Conservation (phyloP, 306 rosid species). For the Gynostemma pentaphyllum region DNA sequence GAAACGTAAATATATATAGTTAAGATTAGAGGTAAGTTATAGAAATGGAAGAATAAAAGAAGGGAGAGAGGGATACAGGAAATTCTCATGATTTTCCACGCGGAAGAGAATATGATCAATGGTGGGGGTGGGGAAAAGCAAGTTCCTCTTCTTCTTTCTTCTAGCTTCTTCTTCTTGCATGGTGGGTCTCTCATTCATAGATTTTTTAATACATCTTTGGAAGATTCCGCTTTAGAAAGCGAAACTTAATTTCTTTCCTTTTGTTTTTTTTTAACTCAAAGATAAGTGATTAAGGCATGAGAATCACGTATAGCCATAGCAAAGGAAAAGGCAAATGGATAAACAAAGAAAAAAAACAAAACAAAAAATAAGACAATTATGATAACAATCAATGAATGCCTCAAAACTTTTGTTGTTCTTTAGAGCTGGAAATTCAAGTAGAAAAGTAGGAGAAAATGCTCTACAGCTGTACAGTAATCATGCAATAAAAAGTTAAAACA, state of each 20-base stretch:
- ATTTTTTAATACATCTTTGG: neutral
- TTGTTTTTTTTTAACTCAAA: neutral
- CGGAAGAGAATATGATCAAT: neutral
- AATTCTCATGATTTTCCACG: neutral
- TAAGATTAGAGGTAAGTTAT: too few relatives aligned
- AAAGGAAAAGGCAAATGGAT: neutral
- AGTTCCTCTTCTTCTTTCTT: constrained; percentile 1
- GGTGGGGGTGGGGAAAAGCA: neutral
- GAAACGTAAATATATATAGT: constrained; percentile 39
- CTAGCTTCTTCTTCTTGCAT: neutral
- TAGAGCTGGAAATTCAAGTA: neutral
- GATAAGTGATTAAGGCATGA: neutral
- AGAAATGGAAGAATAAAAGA: neutral
- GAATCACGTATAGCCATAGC: neutral
- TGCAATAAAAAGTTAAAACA: neutral
- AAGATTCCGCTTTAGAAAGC: neutral
- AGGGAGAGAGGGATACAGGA: neutral
- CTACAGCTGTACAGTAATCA: constrained; percentile 28
- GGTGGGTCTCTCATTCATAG: neutral
- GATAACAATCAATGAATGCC: neutral
- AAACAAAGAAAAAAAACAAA: neutral
- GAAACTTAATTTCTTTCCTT: neutral
- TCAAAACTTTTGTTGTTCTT: neutral
- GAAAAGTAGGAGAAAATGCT: constrained; percentile 18
- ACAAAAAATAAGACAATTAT: neutral